These are phyloP conservation scores for Eucalyptus microcorys DNA, from an alignment of 345 rosid species.

Conservation along the genomic window DNA sequence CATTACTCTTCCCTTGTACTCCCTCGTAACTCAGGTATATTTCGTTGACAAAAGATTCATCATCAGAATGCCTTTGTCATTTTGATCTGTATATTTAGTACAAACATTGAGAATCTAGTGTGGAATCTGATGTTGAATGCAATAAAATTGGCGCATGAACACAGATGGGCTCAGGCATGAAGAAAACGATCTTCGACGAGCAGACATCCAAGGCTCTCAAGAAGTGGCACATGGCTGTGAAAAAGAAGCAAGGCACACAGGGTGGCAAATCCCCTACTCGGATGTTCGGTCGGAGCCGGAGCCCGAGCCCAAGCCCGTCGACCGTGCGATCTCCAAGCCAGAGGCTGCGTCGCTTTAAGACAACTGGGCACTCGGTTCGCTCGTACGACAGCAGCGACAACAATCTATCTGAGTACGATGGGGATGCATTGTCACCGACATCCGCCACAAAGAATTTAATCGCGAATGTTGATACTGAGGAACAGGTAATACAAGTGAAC, in stretches of 20 bases:
- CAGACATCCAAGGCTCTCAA: slow-evolving; percentile 88
- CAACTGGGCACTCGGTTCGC: slow-evolving; percentile 69
- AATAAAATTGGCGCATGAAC: neutral
- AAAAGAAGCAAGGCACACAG: slow-evolving; percentile 48
- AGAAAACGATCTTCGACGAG: slow-evolving; percentile 80
- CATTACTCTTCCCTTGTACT: slow-evolving; percentile 35
- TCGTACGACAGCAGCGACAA: slow-evolving; percentile 24
- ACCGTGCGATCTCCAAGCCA: slow-evolving; percentile 7
- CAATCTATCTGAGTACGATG: slow-evolving; percentile 56
- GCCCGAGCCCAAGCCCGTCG: slow-evolving; percentile 25
- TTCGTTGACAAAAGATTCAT: neutral
- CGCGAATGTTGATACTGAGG: slow-evolving; percentile 20
- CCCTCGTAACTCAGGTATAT: slow-evolving; percentile 40
- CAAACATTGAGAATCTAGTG: neutral
- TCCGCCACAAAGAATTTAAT: slow-evolving; percentile 17
- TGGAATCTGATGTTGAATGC: neutral
- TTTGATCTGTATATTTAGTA: neutral
- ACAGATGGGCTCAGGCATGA: slow-evolving; percentile 86
- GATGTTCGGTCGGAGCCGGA: slow-evolving; percentile 32
- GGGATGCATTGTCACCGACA: slow-evolving; percentile 40
- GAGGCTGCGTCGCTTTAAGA: slow-evolving; percentile 53
- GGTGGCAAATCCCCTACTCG: slow-evolving; percentile 36
- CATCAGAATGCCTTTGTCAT: neutral
- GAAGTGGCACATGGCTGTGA: slow-evolving; percentile 83
- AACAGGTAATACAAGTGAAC: slow-evolving; percentile 10